Evolutionary conservation across 495 filamentous ascomycete species (phyloP).

Genomic region (Lepidopterella palustris): DNA sequence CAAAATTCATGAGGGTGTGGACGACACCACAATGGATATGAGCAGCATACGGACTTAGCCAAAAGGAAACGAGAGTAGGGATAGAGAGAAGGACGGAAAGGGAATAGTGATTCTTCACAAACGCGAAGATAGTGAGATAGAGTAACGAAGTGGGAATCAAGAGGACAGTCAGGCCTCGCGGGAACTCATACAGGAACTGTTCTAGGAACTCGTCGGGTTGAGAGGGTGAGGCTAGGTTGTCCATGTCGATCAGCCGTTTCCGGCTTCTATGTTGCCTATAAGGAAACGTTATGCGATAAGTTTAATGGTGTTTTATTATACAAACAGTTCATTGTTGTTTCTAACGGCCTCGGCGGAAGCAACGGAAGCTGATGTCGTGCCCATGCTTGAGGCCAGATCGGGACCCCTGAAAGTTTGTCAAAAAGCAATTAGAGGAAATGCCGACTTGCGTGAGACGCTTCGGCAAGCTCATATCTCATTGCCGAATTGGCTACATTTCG

Average conservation of each 20-base stretch:
- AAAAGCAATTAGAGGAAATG: background rate
- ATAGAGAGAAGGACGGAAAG: background rate
- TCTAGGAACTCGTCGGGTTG: background rate
- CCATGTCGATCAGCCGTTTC: background rate
- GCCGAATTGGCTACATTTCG: no score
- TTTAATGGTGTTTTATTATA: no score
- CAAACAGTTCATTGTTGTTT: no score
- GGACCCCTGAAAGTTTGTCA: background rate
- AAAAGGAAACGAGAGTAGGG: background rate
- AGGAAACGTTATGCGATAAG: background rate
- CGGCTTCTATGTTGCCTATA: background rate
- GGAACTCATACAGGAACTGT: slow-evolving; percentile 1
- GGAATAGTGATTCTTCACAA: background rate
- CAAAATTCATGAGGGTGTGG: background rate
- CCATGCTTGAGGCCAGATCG: background rate
- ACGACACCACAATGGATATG: background rate
- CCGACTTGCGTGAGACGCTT: background rate
- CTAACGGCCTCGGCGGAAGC: background rate
- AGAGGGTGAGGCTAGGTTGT: background rate
- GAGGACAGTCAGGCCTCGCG: background rate
- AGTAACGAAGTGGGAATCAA: background rate
- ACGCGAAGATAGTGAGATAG: background rate
- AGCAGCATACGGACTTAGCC: background rate
- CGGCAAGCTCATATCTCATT: background rate
- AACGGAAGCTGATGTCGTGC: no score